Evolutionary conservation across 306 rosid species (phyloP).

Genomic region (Dalbergia cultrata): DNA sequence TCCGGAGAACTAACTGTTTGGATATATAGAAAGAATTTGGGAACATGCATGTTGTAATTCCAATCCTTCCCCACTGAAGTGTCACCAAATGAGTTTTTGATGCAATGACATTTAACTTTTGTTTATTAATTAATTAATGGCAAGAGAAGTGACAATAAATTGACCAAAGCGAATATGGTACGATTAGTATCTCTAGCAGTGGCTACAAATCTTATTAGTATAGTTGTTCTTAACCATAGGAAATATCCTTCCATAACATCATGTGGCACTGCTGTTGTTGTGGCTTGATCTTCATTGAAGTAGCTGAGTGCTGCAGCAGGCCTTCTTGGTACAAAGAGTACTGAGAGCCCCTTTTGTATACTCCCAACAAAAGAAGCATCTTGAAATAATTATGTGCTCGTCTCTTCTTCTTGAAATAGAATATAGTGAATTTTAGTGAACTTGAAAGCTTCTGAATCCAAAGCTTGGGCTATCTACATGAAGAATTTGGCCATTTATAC

Average conservation of each 20-base stretch:
- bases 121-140: not conserved
- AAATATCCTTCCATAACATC: slow-evolving; percentile 62
- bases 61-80: not conserved
- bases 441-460: not conserved
- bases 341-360: slow-evolving; percentile 56
- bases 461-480: not conserved
- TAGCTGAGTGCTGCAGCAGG: not conserved
- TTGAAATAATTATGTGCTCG: not conserved
- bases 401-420: slow-evolving; percentile 14
- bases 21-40: not conserved
- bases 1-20: too few relatives aligned
- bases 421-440: not conserved
- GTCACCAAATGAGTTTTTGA: not conserved
- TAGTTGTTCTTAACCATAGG: not conserved
- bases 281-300: slow-evolving; percentile 36
- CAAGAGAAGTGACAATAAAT: not conserved
- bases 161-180: too few relatives aligned
- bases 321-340: slow-evolving; percentile 43
- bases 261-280: slow-evolving; percentile 37
- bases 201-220: too few relatives aligned
- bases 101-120: not conserved
- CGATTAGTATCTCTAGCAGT: too few relatives aligned
- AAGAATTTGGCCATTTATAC: not conserved
- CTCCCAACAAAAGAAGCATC: slow-evolving; percentile 46
- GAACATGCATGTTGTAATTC: not conserved